Base-by-base conservation (phyloP, 768 basidiomycete genomes). In the Fomitopsis serialis region DNA sequence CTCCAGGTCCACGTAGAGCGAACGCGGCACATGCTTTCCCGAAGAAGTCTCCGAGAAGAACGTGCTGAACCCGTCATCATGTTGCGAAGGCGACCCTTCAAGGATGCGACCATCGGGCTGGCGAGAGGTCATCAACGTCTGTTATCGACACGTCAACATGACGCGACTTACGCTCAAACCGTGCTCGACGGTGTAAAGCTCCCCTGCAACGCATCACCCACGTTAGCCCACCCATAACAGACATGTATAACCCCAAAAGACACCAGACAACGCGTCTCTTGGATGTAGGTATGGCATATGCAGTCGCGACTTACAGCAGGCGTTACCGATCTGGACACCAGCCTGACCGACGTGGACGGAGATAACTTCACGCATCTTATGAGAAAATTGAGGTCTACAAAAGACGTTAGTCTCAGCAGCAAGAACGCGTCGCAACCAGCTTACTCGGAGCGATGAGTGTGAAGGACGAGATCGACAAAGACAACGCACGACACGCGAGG, bases 321-420 rank as follows among this genome's bases (percentile, higher is more conserved):
- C 96, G 73, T 98, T 98, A 68, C 96, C 95, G 66, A 93, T 90
- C 78, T 93, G 91, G 64, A 91, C 88, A 85, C 93, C 94, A 68
- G 96, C 97, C 78, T 99, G 97, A 67, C 96, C 96, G 70, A 98
- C 95, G 75, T 98, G 93, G 69, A 98, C 80, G 62, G 92, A 96
- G 78, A 97, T 96, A 73, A 98, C 94, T 87, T 92, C 89, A 79
- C 89, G 87, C 89, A 92, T 92, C 72, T 65, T 63, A 11, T 6
- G 29, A 11, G 6, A 32, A 32, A 11, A 32, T 55, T 62, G 36
- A 40, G 22, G 35, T 7, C 35, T 49, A 36, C 19, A 19, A 40
- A 4, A 24, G 4, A 3, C 6, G 11, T 47, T 11, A 37, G 36
- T 40, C 35, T 40, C 12, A 10, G 17, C 19, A 34, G 48, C 36